Conservation (phyloP, 73 alveolate genomes). For the Blepharisma japonicum region DNA sequence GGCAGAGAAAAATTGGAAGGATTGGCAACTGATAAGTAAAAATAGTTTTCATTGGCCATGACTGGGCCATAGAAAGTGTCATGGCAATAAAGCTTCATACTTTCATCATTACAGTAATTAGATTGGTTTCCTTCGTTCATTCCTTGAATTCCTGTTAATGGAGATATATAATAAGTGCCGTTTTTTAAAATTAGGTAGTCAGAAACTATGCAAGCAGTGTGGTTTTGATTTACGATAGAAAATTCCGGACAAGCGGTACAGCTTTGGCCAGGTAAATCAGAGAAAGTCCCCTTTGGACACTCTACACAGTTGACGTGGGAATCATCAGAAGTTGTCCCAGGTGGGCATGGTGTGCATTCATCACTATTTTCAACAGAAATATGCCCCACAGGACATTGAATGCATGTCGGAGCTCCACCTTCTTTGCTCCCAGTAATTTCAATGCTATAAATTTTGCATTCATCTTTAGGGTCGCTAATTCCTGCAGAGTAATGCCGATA, state of each 20-base stretch:
- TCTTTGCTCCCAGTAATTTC: background rate
- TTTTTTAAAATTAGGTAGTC: background rate
- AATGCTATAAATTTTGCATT: background rate
- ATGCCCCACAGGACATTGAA: background rate
- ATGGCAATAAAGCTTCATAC: slow-evolving; percentile 9
- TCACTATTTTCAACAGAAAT: background rate
- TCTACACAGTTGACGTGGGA: background rate
- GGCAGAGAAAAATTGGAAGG: slow-evolving; percentile 14
- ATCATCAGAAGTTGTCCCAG: slow-evolving; percentile 1
- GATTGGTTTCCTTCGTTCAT: background rate
- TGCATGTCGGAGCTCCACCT: slow-evolving; percentile 15
- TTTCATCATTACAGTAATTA: background rate
- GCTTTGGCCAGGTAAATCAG: background rate
- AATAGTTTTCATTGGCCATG: background rate
- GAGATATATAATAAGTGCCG: background rate
- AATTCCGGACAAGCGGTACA: background rate
- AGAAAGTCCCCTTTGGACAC: background rate
- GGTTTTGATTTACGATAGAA: background rate
- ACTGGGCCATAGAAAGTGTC: slow-evolving; percentile 24
- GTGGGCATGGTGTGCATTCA: background rate
- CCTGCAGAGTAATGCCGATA: no score
- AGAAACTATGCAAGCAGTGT: background rate
- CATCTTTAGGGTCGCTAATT: background rate
- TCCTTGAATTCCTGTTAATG: background rate
- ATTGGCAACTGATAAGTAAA: slow-evolving; percentile 3